Base-by-base conservation (phyloP, 139 green algal genomes). In the Chlamydomonas applanata region DNA sequence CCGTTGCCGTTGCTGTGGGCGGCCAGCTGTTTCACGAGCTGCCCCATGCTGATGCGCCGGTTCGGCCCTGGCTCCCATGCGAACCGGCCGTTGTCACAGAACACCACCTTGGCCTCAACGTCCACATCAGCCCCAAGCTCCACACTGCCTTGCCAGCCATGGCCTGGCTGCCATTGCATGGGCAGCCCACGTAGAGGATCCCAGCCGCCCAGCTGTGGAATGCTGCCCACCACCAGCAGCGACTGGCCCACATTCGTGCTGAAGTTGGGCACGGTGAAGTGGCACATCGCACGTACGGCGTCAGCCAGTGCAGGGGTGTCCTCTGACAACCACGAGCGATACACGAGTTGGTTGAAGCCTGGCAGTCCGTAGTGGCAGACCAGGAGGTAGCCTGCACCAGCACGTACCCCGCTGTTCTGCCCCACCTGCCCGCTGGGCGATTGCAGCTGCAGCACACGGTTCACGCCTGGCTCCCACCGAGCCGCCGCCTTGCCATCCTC, bases 101-200 rank as follows among this genome's bases (percentile, higher is more conserved):
- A 29, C 29, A 29, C 30, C 59, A 66, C 59, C 59, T 66, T 66
- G 24, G 59, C 59, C 59, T 66, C 59, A 24, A 66, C 59, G 3
- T 66, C 59, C 25, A 35, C 59, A 35, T 66, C 59, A 66, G 24
- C 9, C 4, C n/a, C 9, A 7, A 66, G 29, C 59, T 66, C 59
- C 59, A 66, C 30, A 30, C 30, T 29, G 59, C 59, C 59, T 25
- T 66, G 59, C 59, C 59, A 66, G n/a, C n/a, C 59, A 66, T 66
- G 59, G 24, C 59, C 59, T 22, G 59, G 59, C 59, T 66, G 59
- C 59, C 59, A 66, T 3, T 29, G 30, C 59, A 66, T 66, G 11
- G 29, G 24, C 59, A 66, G 59, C 2, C 59, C 59, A 29, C 30
- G n/a, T 9, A 35, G 30, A 4, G 59, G 59, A 25, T 66, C 59